These are phyloP conservation scores for Xylaria palmicola DNA, from an alignment of 495 filamentous ascomycete species.

Conservation along the genomic window DNA sequence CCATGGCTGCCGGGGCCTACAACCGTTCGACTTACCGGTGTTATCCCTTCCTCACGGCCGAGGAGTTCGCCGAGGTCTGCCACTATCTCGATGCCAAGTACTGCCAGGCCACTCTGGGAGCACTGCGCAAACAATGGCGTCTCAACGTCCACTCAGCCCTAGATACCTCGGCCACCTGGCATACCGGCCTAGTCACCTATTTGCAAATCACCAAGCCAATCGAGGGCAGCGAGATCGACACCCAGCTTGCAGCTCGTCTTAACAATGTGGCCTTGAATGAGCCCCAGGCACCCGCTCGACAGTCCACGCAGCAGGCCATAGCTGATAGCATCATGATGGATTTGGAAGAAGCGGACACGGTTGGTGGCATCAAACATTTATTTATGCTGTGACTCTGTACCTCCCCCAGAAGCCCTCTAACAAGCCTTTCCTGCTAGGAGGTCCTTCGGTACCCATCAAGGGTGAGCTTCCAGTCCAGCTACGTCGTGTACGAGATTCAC, in stretches of 20 bases:
- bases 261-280: slow-evolving; percentile 34
- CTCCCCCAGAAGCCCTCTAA: slow-evolving; percentile 30
- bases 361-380: slow-evolving; percentile 14
- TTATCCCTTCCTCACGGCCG: slow-evolving; percentile 57
- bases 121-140: slow-evolving; percentile 43
- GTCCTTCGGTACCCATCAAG: slow-evolving; percentile 21
- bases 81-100: slow-evolving; percentile 57
- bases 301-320: neutral
- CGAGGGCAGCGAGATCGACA: slow-evolving; percentile 39
- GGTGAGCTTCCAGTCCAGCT: slow-evolving; percentile 45
- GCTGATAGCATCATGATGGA: slow-evolving; percentile 38
- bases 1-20: neutral
- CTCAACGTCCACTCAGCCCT: slow-evolving; percentile 38
- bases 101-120: slow-evolving; percentile 48
- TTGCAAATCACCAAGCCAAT: slow-evolving; percentile 50
- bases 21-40: slow-evolving; percentile 29
- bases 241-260: slow-evolving; percentile 41
- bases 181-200: slow-evolving; percentile 39
- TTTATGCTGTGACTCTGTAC: slow-evolving; percentile 24
- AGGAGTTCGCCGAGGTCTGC: slow-evolving; percentile 62
- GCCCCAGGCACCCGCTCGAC: neutral
- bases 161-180: slow-evolving; percentile 28
- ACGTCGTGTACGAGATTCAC: slow-evolving; percentile 63
- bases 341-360: slow-evolving; percentile 50
- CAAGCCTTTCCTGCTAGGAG: slow-evolving; percentile 31